Evolutionary conservation across 257 asterid species (phyloP), one percentile per base, ranked within the genome.

Genomic region (Perilla frutescens): DNA sequence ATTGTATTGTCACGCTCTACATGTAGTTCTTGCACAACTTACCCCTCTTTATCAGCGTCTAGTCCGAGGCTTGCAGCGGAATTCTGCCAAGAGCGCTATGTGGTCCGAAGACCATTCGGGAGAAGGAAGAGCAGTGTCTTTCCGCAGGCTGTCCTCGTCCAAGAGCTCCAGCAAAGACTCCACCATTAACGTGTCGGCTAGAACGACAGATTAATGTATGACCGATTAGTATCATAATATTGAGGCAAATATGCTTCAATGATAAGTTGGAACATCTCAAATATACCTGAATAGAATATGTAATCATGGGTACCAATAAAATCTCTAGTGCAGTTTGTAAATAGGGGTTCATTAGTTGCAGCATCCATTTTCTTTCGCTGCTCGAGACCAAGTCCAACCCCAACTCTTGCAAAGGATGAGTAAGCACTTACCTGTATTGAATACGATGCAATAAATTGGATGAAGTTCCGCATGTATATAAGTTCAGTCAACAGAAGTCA

Each of bases 61-160:
- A 70, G 79, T 79, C 82, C 85, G 80, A 70, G 96, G 85, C 86
- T 87, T 90, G 87, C 98, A 94, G 56, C 96, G 96, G 76, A 94
- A 91, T 80, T 90, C 99, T 56, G 98, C 98, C 71, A 91, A 80
- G 69, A 94, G 96, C 26, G 98, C 98, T 78, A 94, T 91, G 83
- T 94, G 99, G 87, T 94, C 98, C 13, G 99, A 94, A 41, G 99
- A 94, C 99, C 97, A 91, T 81, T 90, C 96, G 47, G 97, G 96
- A 76, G 99, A 94, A 77, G 99, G 99, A 82, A 94, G 96, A 31
- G 97, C 99, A 2, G 97, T 91, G 79, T 94, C 96, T 87, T 90
- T 94, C 70, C 99, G 82, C 87, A 94, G 81, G 74, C 96, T 84
- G 72, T 90, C 96, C 85, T 94, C 99, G 47, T 91, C 99, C 93